phyloP scores from a whole-genome alignment of 1,284 basidiomycete species.

The Sanguinoderma infundibulare region DNA sequence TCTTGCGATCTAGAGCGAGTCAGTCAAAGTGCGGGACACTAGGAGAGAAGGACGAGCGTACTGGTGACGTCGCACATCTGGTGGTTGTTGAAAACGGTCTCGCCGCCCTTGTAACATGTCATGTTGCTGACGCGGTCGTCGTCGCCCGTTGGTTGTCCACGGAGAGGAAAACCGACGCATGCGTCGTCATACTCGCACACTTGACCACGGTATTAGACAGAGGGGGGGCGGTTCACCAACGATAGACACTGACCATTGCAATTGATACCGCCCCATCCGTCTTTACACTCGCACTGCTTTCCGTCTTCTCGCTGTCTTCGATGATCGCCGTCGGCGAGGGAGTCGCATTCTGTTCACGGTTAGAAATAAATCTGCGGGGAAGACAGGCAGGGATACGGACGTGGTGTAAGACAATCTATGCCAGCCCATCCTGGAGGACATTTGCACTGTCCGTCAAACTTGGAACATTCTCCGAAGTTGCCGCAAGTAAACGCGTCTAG shows the following conservation, averaged over 20 bases:
- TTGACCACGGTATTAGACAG: conserved; percentile 36
- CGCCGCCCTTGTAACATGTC: conserved; percentile 93
- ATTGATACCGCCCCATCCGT: conserved; percentile 95
- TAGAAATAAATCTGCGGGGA: neutral
- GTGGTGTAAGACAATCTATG: conserved; percentile 85
- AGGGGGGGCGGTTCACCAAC: neutral
- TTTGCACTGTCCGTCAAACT: conserved; percentile 89
- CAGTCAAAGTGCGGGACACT: neutral
- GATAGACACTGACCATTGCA: conserved; percentile 80
- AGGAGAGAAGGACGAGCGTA: conserved; percentile 43
- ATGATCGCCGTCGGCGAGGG: conserved; percentile 86
- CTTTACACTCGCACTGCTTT: conserved; percentile 85
- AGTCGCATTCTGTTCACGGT: conserved; percentile 76
- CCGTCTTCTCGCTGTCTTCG: conserved; percentile 81
- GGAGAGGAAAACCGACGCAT: conserved; percentile 78
- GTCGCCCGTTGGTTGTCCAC: conserved; percentile 45
- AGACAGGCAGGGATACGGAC: conserved; percentile 47
- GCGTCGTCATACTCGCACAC: conserved; percentile 86
- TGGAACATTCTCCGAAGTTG: conserved; percentile 85
- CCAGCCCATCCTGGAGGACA: conserved; percentile 93
- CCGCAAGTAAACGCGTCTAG: conserved; percentile 84
- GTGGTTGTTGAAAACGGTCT: conserved; percentile 90
- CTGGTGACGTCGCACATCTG: conserved; percentile 99
- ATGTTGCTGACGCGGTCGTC: conserved; percentile 69
- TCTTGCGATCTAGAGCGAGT: conserved; percentile 78